Base-by-base conservation (phyloP, 2,329 filamentous ascomycete species). In the Orbilia blumenaviensis region DNA sequence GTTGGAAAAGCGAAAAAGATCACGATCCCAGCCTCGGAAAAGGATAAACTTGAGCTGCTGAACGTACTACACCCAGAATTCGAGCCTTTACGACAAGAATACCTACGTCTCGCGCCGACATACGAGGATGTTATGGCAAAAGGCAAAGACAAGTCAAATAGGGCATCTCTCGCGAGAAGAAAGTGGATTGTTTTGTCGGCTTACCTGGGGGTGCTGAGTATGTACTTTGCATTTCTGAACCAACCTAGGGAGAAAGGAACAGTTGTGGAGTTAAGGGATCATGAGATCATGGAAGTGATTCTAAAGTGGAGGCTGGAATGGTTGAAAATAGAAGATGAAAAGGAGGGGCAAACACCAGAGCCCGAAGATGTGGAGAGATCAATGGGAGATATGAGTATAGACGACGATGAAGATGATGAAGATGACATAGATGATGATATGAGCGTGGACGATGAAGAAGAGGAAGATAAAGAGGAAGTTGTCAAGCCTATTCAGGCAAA, bases 151-250 rank as follows among this genome's bases (percentile, higher is more conserved):
- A 88, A 88, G 1, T 68, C 23, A 21, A 44, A 69, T 34, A 61
- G 48, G 14, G 48, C 46, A 10, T 76, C 72, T 1, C 82, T 90
- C n/a, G 85, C 88, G 21, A 85, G 89, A 7, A 86, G 92, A 72
- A 95, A 94, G 82, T 90, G 91, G 81, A 90, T 92, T 82, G 89
- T 94, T 9, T 85, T 96, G 41, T 90, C 92, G 3, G 92, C 93
- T 74, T 98, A 99, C 81, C 86, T 98, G 23, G 93, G 92, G 46
- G 88, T 92, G 0, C 86, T 99, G 79, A 90, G 92, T 56, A 94
- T 97, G 89, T 99, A 99, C 83, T 97, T 99, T 82, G 92, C 94
- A 38, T 88, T 98, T 36, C 85, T 99, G n/a, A 92, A 78, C 9
- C 76, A 73, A 10, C 77, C 77, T 3, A 58, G 72, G 18, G 64